Percentiles rank a stretch among this genome's conserved stretches.
phyloP scores from a whole-genome alignment of 108 stramenopile species.

The Skeletonema marinoi region DNA sequence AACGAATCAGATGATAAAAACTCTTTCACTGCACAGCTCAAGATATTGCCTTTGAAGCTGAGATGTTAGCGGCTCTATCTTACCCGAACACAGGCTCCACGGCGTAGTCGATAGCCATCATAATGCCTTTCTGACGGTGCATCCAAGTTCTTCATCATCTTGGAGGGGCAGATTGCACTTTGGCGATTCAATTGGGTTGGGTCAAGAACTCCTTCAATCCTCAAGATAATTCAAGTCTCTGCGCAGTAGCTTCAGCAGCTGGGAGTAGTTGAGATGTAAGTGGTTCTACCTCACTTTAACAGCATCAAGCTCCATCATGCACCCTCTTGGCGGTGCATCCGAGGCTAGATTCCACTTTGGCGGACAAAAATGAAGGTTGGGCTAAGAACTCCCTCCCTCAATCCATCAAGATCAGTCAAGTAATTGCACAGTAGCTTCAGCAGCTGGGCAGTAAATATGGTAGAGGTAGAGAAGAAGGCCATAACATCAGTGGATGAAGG shows the following conservation, averaged over 20 bases:
- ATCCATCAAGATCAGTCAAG: too few species aligned
- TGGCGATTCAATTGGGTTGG: conserved; percentile 7
- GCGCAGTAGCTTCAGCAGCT: background rate
- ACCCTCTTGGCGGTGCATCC: too few species aligned
- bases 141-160: conserved; percentile 70
- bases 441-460: background rate
- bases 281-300: too few species aligned
- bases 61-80: background rate
- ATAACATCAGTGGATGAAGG: background rate
- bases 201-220: background rate
- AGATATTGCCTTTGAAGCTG: background rate
- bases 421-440: too few species aligned
- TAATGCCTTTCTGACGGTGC: background rate
- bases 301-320: too few species aligned
- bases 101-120: background rate
- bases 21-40: background rate
- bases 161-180: conserved; percentile 64
- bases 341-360: too few species aligned
- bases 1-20: background rate
- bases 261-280: background rate
- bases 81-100: background rate
- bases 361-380: too few species aligned
- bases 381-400: too few species aligned
- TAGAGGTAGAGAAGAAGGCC: background rate
- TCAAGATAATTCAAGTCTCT: background rate